Evolutionary conservation across 768 basidiomycete genomes (phyloP).

Genomic region (Naematelia aurantialba): DNA sequence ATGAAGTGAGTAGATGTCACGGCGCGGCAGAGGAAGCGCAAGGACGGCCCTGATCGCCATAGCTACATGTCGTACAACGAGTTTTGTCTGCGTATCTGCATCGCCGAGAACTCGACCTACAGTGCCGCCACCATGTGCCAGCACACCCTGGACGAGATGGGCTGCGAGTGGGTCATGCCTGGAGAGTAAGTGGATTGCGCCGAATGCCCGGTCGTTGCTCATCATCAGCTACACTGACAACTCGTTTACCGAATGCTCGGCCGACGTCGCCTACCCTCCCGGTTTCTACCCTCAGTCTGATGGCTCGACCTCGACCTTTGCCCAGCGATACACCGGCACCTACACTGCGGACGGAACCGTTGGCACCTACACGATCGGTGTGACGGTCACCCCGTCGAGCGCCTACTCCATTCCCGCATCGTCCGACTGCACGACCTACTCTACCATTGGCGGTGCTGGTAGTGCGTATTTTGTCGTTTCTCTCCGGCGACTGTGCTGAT

Average conservation of each 20-base stretch:
- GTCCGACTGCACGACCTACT: conserved; percentile 52
- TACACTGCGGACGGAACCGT: conserved; percentile 39
- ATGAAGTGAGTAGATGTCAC: conserved; percentile 42
- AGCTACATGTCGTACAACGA: conserved; percentile 53
- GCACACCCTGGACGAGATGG: conserved; percentile 50
- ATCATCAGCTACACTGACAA: conserved; percentile 44
- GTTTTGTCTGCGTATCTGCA: conserved; percentile 55
- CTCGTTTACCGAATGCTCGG: conserved; percentile 55
- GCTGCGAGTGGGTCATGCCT: conserved; percentile 50
- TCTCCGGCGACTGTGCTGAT: conserved; percentile 3
- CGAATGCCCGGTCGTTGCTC: not conserved
- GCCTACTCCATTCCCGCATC: conserved; percentile 48
- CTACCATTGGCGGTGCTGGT: conserved; percentile 44
- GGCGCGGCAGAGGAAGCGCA: not conserved
- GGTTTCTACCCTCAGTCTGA: conserved; percentile 51
- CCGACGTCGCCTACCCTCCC: conserved; percentile 52
- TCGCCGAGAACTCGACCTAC: conserved; percentile 53
- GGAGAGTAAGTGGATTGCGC: conserved; percentile 47
- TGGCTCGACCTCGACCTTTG: conserved; percentile 50
- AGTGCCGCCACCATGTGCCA: conserved; percentile 50
- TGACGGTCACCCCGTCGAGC: conserved; percentile 48
- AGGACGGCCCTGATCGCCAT: not conserved
- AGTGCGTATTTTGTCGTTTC: conserved; percentile 23
- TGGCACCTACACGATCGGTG: conserved; percentile 46
- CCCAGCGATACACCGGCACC: conserved; percentile 51